Evolutionary conservation across 2,329 filamentous ascomycete species (phyloP).

Genomic region (Colletotrichum paranaense): DNA sequence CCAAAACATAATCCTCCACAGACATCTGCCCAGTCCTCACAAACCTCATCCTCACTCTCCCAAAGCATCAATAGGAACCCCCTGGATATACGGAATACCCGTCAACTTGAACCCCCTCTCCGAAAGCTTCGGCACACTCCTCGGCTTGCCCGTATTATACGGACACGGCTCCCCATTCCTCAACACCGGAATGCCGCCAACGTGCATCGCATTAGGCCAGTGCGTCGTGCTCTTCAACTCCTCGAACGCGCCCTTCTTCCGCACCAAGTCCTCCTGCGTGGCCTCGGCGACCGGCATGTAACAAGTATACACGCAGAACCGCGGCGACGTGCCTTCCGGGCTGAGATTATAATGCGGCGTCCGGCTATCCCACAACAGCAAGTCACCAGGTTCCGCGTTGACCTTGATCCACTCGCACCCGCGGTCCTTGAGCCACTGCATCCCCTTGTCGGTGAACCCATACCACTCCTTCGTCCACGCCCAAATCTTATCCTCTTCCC

Average conservation of each 20-base stretch:
- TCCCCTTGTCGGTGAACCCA: slow-evolving; percentile 31
- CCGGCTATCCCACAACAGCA: slow-evolving; percentile 47
- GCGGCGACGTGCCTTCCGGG: slow-evolving; percentile 33
- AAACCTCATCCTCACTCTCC: background rate
- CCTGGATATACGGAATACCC: slow-evolving; percentile 18
- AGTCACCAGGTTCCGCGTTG: slow-evolving; percentile 47
- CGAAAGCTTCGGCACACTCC: slow-evolving; percentile 38
- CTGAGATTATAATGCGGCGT: slow-evolving; percentile 32
- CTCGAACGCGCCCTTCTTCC: slow-evolving; percentile 39
- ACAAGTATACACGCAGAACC: slow-evolving; percentile 39
- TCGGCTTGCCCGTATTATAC: slow-evolving; percentile 34
- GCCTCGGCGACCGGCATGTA: slow-evolving; percentile 39
- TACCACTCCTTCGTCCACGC: slow-evolving; percentile 40
- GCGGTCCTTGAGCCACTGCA: slow-evolving; percentile 35
- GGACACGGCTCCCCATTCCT: slow-evolving; percentile 12
- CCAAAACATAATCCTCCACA: too few species aligned
- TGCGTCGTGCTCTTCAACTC: slow-evolving; percentile 42
- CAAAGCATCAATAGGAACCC: background rate
- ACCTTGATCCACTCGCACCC: slow-evolving; percentile 41
- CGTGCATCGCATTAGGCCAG: slow-evolving; percentile 42
- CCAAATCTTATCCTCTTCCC: slow-evolving; percentile 37
- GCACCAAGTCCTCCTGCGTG: slow-evolving; percentile 37
- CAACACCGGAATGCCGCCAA: slow-evolving; percentile 11
- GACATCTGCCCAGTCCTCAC: too few species aligned
- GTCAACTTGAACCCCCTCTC: slow-evolving; percentile 29